These are phyloP conservation scores for Chlorella vulgaris DNA, from an alignment of 139 green algal genomes.

Conservation along the genomic window DNA sequence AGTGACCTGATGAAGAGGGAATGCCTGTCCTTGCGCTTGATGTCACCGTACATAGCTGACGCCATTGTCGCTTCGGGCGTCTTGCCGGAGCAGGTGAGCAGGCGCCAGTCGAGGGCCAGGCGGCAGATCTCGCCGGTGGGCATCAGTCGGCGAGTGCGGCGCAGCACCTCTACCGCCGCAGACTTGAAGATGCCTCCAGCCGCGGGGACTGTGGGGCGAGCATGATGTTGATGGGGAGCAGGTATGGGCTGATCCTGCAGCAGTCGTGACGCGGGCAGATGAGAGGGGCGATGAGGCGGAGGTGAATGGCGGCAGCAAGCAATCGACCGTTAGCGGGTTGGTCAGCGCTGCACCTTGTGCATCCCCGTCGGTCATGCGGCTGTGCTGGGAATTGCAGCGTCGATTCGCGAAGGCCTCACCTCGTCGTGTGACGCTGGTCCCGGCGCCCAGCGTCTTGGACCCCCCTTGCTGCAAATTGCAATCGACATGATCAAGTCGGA, in stretches of 20 bases:
- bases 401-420: not conserved
- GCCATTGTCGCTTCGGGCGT: constrained; percentile 88
- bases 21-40: constrained; percentile 71
- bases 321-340: not conserved
- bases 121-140: constrained; percentile 67
- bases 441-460: not conserved
- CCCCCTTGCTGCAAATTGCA: not conserved
- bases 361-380: no score
- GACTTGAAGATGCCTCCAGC: constrained; percentile 79
- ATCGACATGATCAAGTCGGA: no score
- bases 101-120: constrained; percentile 57
- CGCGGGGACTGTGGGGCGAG: not conserved
- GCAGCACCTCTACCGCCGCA: constrained; percentile 74
- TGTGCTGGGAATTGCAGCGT: not conserved
- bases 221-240: not conserved
- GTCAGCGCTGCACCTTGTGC: not conserved
- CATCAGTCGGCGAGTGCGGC: constrained; percentile 70
- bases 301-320: not conserved
- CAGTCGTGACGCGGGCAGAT: not conserved
- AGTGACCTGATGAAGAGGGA: constrained; percentile 62
- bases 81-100: constrained; percentile 75
- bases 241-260: not conserved
- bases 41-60: constrained; percentile 79
- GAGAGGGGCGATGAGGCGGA: not conserved
- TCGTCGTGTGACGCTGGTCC: not conserved